Evolutionary conservation across 768 basidiomycete genomes (phyloP), one percentile per base, ranked within the genome.

Genomic region (Trametes punicea): DNA sequence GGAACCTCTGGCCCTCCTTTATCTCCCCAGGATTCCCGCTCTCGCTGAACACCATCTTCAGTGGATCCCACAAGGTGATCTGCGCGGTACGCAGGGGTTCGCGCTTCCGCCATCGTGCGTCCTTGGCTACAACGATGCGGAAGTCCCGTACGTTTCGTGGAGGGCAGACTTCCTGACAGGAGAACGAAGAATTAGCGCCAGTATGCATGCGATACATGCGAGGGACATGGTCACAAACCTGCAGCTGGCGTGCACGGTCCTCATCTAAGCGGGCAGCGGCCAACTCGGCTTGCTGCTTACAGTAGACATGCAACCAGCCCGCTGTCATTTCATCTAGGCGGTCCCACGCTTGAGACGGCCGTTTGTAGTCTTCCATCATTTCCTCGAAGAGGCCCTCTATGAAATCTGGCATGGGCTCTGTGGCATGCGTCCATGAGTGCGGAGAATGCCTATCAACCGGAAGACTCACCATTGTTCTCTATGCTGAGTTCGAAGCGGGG

Each of bases 11-110:
- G 1, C 90, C 88, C 27, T 77, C 76, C 40, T 74, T 70, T 58
- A 95, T 82, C 4, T 73, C 57, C 30, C 83, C 76, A 46, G 77
- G 65, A 50, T 68, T 65, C n/a, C 69, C 74, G 4, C 76, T 81
- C 59, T 88, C 85, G 21, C 73, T 72, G n/a, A 75, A 63, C 0
- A 71, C 73, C 25, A 88, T 56, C 11, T 73, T 73, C 3, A 81
- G 71, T 2, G 81, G 85, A 64, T 95, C 90, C 91, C 91, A 94
- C 3, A 95, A 79, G 0, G 88, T 94, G 51, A 98, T 62, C 66
- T 90, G 88, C 0, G 85, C 93, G 1, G 72, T 76, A 46, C 90
- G 79, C 56, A 79, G 73, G 7, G 81, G 73, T 0, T 78, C 76
- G 48, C 78, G 74, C 57, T 78, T 76, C 0, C 65, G 61, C 25